Conservation (phyloP, 2,329 filamentous ascomycete genomes). For the Apiospora pterosperma region DNA sequence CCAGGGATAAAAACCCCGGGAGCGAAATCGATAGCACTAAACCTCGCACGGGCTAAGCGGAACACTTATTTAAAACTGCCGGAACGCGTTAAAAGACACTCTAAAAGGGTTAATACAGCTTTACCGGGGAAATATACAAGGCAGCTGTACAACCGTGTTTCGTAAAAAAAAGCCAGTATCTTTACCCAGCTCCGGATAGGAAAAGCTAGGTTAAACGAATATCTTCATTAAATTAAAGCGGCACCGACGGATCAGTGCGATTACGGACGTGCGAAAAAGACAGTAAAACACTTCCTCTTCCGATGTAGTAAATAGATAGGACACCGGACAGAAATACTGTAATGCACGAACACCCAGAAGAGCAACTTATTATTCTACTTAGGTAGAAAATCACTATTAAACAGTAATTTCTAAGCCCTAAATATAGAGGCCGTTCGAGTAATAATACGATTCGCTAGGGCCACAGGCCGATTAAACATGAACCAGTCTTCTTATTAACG, state of each 20-base stretch:
- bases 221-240: not conserved
- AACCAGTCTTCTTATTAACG: not conserved
- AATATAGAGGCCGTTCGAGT: not conserved
- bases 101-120: not conserved
- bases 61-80: not conserved
- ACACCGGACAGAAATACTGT: not conserved
- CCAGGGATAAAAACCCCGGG: not conserved
- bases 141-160: not conserved
- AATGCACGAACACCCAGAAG: not conserved
- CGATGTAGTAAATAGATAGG: not conserved
- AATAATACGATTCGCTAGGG: not conserved
- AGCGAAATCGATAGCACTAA: slow-evolving; percentile 7
- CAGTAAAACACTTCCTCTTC: not conserved
- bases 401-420: not conserved
- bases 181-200: not conserved
- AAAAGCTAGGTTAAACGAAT: not conserved
- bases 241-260: not conserved
- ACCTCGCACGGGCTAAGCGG: not conserved
- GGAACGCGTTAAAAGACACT: not conserved
- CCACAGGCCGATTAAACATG: not conserved
- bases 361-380: not conserved
- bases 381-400: not conserved
- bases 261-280: not conserved
- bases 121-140: not conserved
- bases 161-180: not conserved